Evolutionary conservation across 2,329 filamentous ascomycete genomes (phyloP).

Genomic region (Aspergillus sp.): DNA sequence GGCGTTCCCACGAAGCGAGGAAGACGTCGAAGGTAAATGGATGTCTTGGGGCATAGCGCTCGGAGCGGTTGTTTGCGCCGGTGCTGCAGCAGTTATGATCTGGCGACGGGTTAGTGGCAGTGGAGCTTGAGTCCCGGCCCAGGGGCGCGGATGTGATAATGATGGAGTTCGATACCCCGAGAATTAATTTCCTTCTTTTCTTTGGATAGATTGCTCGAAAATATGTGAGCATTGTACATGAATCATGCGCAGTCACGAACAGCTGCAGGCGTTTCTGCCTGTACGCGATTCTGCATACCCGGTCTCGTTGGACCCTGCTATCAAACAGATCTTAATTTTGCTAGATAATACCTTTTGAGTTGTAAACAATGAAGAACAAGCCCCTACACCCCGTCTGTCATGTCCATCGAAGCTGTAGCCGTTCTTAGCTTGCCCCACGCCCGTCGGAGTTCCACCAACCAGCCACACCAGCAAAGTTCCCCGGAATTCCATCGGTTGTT

Average conservation of each 20-base stretch:
- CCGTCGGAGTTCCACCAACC: conserved; percentile 9
- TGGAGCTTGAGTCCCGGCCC: conserved; percentile 21
- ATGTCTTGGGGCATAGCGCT: conserved; percentile 83
- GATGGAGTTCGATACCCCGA: conserved; percentile 12
- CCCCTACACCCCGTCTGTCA: neutral
- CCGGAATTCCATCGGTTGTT: conserved; percentile 1
- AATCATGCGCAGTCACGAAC: neutral
- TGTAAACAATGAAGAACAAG: neutral
- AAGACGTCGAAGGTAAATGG: conserved; percentile 73
- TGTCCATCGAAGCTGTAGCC: neutral
- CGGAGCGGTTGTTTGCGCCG: conserved; percentile 65
- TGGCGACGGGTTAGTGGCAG: conserved; percentile 54
- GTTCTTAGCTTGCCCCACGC: conserved; percentile 11
- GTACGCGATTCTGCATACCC: too few species aligned
- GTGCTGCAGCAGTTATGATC: conserved; percentile 59
- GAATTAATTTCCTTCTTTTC: neutral
- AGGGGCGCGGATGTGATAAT: neutral
- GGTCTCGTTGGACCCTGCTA: neutral
- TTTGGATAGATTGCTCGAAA: conserved; percentile 9
- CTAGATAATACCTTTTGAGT: neutral
- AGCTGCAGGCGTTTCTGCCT: neutral
- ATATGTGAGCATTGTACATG: neutral
- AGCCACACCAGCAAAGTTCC: conserved; percentile 6
- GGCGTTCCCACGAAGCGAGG: conserved; percentile 85
- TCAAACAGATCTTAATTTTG: neutral